phyloP scores from a whole-genome alignment of 2,329 filamentous ascomycete genomes.

The Fonsecaea nubica region DNA sequence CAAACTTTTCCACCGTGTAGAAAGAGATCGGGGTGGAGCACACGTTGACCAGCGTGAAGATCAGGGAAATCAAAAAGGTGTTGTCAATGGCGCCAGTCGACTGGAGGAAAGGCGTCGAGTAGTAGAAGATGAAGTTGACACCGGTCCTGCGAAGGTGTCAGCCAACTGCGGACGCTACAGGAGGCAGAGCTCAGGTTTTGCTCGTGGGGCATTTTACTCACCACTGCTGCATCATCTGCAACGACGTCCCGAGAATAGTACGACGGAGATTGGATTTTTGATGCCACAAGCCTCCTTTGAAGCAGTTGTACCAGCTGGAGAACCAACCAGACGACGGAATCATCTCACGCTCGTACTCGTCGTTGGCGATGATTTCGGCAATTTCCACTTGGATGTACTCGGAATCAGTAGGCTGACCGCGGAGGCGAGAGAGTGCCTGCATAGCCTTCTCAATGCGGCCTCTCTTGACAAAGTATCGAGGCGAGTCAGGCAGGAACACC shows the following conservation, averaged over 20 bases:
- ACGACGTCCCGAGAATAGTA: conserved; percentile 72
- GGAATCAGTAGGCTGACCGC: conserved; percentile 71
- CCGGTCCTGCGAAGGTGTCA: conserved; percentile 61
- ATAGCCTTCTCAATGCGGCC: conserved; percentile 72
- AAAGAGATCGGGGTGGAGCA: conserved; percentile 85
- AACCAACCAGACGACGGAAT: conserved; percentile 36
- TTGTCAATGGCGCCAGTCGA: conserved; percentile 76
- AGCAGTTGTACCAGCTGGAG: conserved; percentile 68
- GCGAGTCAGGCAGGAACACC: conserved; percentile 80
- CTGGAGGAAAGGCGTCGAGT: conserved; percentile 80
- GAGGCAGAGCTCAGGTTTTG: conserved; percentile 54
- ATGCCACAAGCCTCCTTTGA: conserved; percentile 61
- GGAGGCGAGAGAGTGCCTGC: conserved; percentile 68
- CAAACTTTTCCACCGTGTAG: conserved; percentile 81
- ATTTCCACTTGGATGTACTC: conserved; percentile 73
- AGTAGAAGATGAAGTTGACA: conserved; percentile 94
- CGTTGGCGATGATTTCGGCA: conserved; percentile 85
- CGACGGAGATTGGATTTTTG: conserved; percentile 66
- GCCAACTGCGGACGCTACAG: background rate
- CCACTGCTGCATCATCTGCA: conserved; percentile 81
- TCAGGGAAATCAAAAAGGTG: conserved; percentile 80
- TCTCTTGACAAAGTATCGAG: conserved; percentile 83
- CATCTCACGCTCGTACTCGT: conserved; percentile 78
- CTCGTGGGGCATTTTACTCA: conserved; percentile 64
- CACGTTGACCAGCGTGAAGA: conserved; percentile 89